These are phyloP conservation scores for Penicillium simplicissimum DNA, from an alignment of 495 filamentous ascomycete species.

Conservation along the genomic window DNA sequence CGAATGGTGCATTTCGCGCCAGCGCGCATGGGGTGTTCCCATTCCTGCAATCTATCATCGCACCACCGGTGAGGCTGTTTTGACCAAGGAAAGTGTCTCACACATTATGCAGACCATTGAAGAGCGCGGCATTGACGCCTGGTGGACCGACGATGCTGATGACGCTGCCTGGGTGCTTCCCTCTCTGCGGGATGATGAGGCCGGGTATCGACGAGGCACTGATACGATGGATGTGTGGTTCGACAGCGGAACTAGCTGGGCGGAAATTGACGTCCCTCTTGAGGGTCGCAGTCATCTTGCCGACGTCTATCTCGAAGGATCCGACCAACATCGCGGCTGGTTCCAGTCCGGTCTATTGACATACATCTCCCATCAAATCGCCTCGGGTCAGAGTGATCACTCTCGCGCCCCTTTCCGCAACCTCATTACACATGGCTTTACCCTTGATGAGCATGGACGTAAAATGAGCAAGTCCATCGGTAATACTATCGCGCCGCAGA, in stretches of 20 bases:
- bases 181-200: conserved; percentile 45
- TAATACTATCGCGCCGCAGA: conserved; percentile 77
- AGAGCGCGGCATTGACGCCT: conserved; percentile 78
- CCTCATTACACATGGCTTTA: conserved; percentile 94
- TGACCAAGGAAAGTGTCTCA: conserved; percentile 75
- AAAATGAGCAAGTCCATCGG: conserved; percentile 99
- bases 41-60: conserved; percentile 86
- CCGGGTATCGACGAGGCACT: conserved; percentile 68
- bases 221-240: conserved; percentile 99
- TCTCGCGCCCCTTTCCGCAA: conserved; percentile 70
- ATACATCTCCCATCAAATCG: conserved; percentile 62
- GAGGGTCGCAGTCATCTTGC: conserved; percentile 56
- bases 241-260: conserved; percentile 96
- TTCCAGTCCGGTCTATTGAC: conserved; percentile 99
- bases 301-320: conserved; percentile 91
- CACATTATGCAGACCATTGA: conserved; percentile 83
- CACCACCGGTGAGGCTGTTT: conserved; percentile 64
- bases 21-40: conserved; percentile 94
- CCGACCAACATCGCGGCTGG: conserved; percentile 96
- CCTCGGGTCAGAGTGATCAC: conserved; percentile 38
- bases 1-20: conserved; percentile 99
- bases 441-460: conserved; percentile 79
- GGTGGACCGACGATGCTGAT: conserved; percentile 82
- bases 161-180: conserved; percentile 73
- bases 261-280: conserved; percentile 46